Evolutionary conservation across 805 yeast species (phyloP), one percentile per base, ranked within the genome.

Genomic region (Hanseniaspora mollemarum): DNA sequence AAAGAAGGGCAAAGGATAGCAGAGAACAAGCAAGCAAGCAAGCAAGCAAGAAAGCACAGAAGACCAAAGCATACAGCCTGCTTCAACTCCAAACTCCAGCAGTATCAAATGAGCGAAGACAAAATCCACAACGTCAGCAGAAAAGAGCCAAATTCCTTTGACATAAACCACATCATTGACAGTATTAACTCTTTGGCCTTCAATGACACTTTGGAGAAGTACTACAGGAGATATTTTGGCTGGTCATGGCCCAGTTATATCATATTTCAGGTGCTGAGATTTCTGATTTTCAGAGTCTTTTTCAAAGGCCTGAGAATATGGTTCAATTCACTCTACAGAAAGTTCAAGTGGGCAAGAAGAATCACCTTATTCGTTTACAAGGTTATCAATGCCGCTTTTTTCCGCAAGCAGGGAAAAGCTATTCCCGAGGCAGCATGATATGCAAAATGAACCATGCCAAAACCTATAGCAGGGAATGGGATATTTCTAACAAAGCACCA

Each of bases 191-290:
- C 26, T 3, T 36, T 33, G 12, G 18, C 36, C 9, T 33, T 25
- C 37, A 37, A 25, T 6, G 37, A 45, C n/a, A 37, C 18, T 2
- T 21, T 45, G 21, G 39, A 45, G 16, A 9, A 10, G 7, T 37
- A 45, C 37, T 45, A 45, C 43, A 45, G 35, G 6, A 36, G 29
- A 3, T 45, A 28, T 32, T 45, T 45, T 45, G 49, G 49, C 4
- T 45, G 49, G 49, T 28, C 43, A 6, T 45, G 49, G 49, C 37
- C 43, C 2, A 45, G 43, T 37, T 39, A 29, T n/a, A 45, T 37
- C 2, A 19, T 45, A 7, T 45, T 45, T 15, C 39, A 45, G 10
- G 22, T 45, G 3, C 13, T 36, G 9, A 45, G 36, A 15, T 28
- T 45, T 16, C 8, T 45, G 1, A 36, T 45, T 12, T 28, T 45